These are phyloP conservation scores for Somion occarium DNA, from an alignment of 1,284 basidiomycete species.

Conservation along the genomic window DNA sequence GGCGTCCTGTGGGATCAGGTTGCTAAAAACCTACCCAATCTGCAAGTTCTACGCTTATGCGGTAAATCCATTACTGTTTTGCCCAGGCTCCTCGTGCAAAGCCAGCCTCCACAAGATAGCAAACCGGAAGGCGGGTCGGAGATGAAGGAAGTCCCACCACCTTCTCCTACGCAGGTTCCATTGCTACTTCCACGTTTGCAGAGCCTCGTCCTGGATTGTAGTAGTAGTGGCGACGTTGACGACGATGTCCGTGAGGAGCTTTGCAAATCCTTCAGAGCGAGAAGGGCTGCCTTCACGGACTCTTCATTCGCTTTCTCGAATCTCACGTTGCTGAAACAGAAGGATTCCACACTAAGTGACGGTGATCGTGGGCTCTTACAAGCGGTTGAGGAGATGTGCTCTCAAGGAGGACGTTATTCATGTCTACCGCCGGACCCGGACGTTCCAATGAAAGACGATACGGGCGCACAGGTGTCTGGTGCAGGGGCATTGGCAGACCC, in stretches of 20 bases:
- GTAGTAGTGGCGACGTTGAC: no score
- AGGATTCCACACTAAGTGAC: neutral
- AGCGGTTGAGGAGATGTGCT: neutral
- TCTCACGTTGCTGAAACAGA: neutral
- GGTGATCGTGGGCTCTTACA: neutral
- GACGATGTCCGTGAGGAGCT: neutral
- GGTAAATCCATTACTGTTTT: neutral
- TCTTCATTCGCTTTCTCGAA: neutral
- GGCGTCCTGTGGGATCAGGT: neutral
- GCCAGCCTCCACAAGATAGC: neutral
- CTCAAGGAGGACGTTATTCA: neutral
- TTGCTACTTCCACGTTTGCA: neutral
- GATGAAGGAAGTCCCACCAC: neutral
- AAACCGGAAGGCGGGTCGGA: neutral
- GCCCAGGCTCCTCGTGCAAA: neutral
- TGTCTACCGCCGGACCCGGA: neutral
- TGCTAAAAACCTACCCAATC: neutral
- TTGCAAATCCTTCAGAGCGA: neutral
- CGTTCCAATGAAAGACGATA: neutral
- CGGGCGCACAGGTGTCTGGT: neutral
- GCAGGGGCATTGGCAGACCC: neutral
- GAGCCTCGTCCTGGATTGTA: neutral
- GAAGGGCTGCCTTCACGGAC: neutral
- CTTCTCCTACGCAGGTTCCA: neutral
- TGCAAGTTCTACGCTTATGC: neutral